Evolutionary conservation across 2,329 filamentous ascomycete species (phyloP), one percentile per base, ranked within the genome.

Genomic region (Microdochium paspali): DNA sequence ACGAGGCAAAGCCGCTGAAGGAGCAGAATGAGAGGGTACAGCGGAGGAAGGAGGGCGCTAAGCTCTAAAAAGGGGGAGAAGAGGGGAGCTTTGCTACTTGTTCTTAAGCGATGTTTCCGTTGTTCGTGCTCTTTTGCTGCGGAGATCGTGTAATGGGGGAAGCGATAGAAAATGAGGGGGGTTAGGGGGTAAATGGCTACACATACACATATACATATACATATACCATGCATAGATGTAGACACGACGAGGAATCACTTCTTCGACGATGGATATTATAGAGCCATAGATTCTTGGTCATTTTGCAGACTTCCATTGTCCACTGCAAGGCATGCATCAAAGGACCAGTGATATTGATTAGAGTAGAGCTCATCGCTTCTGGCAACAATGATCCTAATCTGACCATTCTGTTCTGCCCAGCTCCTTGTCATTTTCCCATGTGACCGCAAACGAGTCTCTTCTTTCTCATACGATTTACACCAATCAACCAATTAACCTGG

Each of bases 1-100:
- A 63, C 47, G 69, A 72, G 58, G 67, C 66, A 3, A 64, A 62
- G 32, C 61, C 63, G 30, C 51, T 74, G 55, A 61, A 59, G 49
- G 59, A 68, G 51, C 59, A 67, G 51, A 59, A 57, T 18, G 68
- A 70, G 48, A 57, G 62, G 48, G 48, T 49, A 15, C 44, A 48
- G 39, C 21, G 45, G 43, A 57, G 56, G 52, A 60, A 61, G 48
- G 63, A 63, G 44, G 61, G 64, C 30, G 63, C 68, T 21, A 65
- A 66, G 52, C 51, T 72, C 52, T 72, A 62, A 46, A 15, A 18
- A 12, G 23, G 39, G 4, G 10, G 7, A 21, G 32, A 7, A 18
- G 9, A 21, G 7, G 6, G 39, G 13, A 12, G 39, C 39, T 44
- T 44, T 43, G 13, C 24, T 43, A 10, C 20, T 18, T 21, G 9